Evolutionary conservation across 768 basidiomycete species (phyloP).

Genomic region (Terana coerulea): DNA sequence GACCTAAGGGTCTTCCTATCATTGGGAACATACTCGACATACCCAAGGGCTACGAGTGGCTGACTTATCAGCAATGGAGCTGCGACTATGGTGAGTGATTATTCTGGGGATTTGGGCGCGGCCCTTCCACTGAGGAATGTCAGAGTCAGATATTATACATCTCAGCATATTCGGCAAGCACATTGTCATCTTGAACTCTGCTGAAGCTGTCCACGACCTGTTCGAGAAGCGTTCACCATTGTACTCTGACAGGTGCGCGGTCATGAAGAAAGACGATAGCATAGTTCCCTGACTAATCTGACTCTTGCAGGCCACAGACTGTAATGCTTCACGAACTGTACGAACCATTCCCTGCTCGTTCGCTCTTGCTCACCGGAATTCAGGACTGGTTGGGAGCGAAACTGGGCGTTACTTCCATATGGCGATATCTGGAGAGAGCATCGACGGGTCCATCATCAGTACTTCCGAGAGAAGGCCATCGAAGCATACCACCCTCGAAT

Average conservation of each 20-base stretch:
- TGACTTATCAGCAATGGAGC: slow-evolving; percentile 42
- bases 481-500: not conserved
- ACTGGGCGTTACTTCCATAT: slow-evolving; percentile 9
- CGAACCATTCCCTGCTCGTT: not conserved
- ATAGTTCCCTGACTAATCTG: not conserved
- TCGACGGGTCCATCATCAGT: slow-evolving; percentile 10
- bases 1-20: slow-evolving; percentile 35
- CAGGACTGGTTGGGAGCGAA: slow-evolving; percentile 5
- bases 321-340: slow-evolving; percentile 19
- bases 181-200: slow-evolving; percentile 43
- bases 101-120: not conserved
- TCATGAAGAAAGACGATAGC: not conserved
- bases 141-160: slow-evolving; percentile 42
- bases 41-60: slow-evolving; percentile 39
- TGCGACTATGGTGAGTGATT: slow-evolving; percentile 35
- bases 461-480: slow-evolving; percentile 4
- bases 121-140: not conserved
- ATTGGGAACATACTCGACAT: slow-evolving; percentile 28
- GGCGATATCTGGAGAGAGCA: slow-evolving; percentile 8
- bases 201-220: slow-evolving; percentile 36
- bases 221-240: slow-evolving; percentile 41
- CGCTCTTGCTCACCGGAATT: not conserved
- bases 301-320: slow-evolving; percentile 12
- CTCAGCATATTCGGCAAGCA: slow-evolving; percentile 41
- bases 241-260: slow-evolving; percentile 34